Evolutionary conservation across 1,284 basidiomycete genomes (phyloP).

Genomic region (Gymnopus androsaceus): DNA sequence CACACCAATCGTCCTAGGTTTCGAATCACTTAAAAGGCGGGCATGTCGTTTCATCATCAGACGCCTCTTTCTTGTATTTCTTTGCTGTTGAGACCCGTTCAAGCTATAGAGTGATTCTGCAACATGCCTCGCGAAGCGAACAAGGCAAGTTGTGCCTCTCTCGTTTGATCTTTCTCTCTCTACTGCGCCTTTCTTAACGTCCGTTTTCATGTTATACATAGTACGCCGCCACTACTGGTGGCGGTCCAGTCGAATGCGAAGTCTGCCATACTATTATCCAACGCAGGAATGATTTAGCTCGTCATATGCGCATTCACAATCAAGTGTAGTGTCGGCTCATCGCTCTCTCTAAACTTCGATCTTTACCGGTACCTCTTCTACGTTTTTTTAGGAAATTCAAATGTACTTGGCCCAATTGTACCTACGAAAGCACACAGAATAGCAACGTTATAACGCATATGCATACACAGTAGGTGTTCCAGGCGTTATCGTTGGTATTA

Average conservation of each 20-base stretch:
- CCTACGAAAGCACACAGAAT: conserved; percentile 6
- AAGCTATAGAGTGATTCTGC: too few species aligned
- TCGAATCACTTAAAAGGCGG: not conserved
- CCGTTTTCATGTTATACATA: not conserved
- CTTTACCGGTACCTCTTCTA: not conserved
- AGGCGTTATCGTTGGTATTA: not conserved
- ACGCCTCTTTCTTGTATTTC: not conserved
- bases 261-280: conserved; percentile 2
- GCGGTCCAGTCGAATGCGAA: not conserved
- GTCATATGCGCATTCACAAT: conserved; percentile 11
- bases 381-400: not conserved
- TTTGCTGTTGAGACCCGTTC: not conserved
- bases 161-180: too few species aligned
- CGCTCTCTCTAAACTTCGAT: not conserved
- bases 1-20: conserved; percentile 7
- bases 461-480: conserved; percentile 8
- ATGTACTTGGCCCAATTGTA: conserved; percentile 12
- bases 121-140: too few species aligned
- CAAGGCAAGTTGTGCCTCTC: too few species aligned
- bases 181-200: too few species aligned
- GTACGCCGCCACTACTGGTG: not conserved
- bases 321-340: too few species aligned
- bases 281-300: conserved; percentile 8
- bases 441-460: conserved; percentile 10
- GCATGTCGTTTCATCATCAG: not conserved